Percentiles rank a stretch among this genome's conserved stretches.
These are phyloP conservation scores for Leccinum subtestaceum DNA, from an alignment of 768 basidiomycete genomes.

Conservation along the genomic window DNA sequence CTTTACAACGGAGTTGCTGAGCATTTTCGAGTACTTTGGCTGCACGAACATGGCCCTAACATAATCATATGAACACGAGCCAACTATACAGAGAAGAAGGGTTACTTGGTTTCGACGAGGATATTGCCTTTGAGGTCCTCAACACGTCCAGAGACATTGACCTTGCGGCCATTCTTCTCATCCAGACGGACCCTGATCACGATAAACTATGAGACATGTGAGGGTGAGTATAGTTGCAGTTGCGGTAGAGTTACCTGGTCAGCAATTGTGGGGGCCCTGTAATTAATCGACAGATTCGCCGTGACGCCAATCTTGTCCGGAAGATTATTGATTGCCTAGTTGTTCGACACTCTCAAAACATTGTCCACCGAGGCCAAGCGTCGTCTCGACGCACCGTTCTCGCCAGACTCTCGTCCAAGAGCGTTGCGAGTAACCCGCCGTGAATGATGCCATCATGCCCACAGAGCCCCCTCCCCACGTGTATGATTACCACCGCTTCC, in stretches of 20 bases:
- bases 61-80: background rate
- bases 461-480: slow-evolving; percentile 84
- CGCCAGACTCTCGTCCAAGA: slow-evolving; percentile 83
- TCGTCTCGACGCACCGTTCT: slow-evolving; percentile 56
- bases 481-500: slow-evolving; percentile 68
- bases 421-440: slow-evolving; percentile 86
- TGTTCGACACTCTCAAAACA: slow-evolving; percentile 6
- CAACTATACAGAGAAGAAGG: slow-evolving; percentile 11
- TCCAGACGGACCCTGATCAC: slow-evolving; percentile 69
- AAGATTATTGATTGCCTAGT: slow-evolving; percentile 78
- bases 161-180: slow-evolving; percentile 77
- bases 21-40: slow-evolving; percentile 79
- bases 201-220: slow-evolving; percentile 57
- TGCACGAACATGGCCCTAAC: slow-evolving; percentile 80
- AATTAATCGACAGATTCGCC: slow-evolving; percentile 77
- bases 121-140: slow-evolving; percentile 80
- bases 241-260: slow-evolving; percentile 57
- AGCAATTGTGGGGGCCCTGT: slow-evolving; percentile 83
- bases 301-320: slow-evolving; percentile 93
- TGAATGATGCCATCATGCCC: slow-evolving; percentile 95
- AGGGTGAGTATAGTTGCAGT: background rate
- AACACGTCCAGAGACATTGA: slow-evolving; percentile 62
- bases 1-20: slow-evolving; percentile 57
- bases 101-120: slow-evolving; percentile 80
- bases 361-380: background rate